These are phyloP conservation scores for Coemansia sp. DNA, from an alignment of 192 early-diverging fungal species.

Conservation along the genomic window DNA sequence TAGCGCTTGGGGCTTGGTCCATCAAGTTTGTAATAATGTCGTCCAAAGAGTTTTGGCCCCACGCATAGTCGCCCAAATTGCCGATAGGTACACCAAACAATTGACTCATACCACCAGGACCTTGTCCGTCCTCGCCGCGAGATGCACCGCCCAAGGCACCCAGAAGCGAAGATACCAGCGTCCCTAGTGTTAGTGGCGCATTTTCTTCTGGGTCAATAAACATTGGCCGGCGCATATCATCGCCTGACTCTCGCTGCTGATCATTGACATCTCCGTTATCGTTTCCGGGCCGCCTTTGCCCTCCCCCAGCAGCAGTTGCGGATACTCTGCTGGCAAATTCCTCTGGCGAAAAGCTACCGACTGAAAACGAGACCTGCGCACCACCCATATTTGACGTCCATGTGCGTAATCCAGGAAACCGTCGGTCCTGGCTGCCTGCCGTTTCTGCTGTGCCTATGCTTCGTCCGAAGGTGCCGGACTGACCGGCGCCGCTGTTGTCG, in stretches of 20 bases:
- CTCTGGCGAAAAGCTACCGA: constrained; percentile 23
- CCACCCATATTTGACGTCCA: constrained; percentile 43
- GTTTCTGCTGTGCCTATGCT: not conserved
- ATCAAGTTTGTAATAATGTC: constrained; percentile 86
- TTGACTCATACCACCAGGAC: constrained; percentile 16
- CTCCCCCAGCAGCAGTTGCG: not conserved
- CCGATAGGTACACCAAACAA: constrained; percentile 55
- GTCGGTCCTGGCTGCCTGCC: constrained; percentile 2
- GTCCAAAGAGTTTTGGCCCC: constrained; percentile 79
- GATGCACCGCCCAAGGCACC: constrained; percentile 37
- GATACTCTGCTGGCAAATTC: not conserved
- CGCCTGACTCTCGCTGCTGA: constrained; percentile 9
- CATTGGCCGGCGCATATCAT: constrained; percentile 31
- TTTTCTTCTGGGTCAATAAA: constrained; percentile 51
- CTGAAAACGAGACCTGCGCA: constrained; percentile 39
- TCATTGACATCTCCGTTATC: not conserved
- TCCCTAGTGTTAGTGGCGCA: constrained; percentile 39
- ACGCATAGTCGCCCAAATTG: constrained; percentile 82
- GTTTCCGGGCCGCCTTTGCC: not conserved
- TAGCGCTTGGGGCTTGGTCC: constrained; percentile 64
- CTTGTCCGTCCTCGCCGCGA: constrained; percentile 31
- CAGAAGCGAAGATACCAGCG: constrained; percentile 46
- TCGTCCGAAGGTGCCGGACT: not conserved
- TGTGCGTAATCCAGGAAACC: constrained; percentile 32
- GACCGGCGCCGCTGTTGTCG: constrained; percentile 9